These are phyloP conservation scores for Dactylis glomerata DNA, from an alignment of 176 grass and related monocot species.

Conservation along the genomic window DNA sequence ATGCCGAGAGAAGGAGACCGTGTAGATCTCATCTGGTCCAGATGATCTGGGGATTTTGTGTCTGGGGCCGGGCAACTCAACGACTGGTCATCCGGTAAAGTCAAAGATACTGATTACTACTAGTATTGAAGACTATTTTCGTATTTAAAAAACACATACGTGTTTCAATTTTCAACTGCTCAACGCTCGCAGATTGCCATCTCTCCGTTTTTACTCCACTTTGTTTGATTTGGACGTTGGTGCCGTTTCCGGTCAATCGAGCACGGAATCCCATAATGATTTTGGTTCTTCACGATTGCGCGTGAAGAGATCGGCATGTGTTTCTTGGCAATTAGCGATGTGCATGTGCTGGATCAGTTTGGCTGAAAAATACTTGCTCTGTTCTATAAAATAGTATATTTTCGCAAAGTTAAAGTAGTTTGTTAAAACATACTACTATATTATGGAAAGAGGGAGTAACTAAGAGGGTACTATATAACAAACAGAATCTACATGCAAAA, in stretches of 20 bases:
- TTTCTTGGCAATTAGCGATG: neutral
- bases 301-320: too few relatives aligned
- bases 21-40: neutral
- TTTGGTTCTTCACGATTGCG: neutral
- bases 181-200: neutral
- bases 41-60: neutral
- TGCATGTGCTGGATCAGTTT: neutral
- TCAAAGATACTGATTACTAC: neutral
- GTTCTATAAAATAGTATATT: too few relatives aligned
- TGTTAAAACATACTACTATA: too few relatives aligned
- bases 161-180: neutral
- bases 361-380: neutral
- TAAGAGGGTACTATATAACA: too few relatives aligned
- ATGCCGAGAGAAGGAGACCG: neutral
- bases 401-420: too few relatives aligned
- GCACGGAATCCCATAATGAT: neutral
- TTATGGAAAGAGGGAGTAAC: too few relatives aligned
- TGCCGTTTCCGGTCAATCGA: neutral
- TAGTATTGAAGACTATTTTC: neutral
- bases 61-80: neutral
- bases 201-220: neutral
- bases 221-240: too few relatives aligned
- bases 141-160: neutral
- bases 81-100: neutral
- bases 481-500: too few relatives aligned